A percentile compares a stretch with the other conserved stretches of the same genome.
phyloP scores from a whole-genome alignment of 1,284 basidiomycete species.

The Irpex rosettiformis region DNA sequence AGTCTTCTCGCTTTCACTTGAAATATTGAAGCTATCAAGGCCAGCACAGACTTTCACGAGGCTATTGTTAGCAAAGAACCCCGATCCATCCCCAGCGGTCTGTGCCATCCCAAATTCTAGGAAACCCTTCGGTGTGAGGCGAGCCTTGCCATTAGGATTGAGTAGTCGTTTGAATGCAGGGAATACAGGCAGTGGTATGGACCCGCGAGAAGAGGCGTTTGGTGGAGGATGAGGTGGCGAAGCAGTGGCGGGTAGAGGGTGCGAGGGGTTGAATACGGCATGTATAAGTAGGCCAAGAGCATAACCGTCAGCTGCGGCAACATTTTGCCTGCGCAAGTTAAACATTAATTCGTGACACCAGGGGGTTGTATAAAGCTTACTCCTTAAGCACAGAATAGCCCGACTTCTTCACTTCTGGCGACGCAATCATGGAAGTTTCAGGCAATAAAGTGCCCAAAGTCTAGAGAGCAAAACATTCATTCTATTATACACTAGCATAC shows the following conservation, averaged over 20 bases:
- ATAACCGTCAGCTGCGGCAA: conserved; percentile 79
- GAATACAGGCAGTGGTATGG: conserved; percentile 78
- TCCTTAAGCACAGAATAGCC: conserved; percentile 86
- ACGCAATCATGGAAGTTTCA: conserved; percentile 52
- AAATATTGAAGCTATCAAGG: conserved; percentile 85
- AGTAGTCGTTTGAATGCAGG: conserved; percentile 84
- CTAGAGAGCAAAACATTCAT: conserved; percentile 40
- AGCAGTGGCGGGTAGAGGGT: conserved; percentile 66
- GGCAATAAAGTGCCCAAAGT: conserved; percentile 69
- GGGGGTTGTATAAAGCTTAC: conserved; percentile 37
- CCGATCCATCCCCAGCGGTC: conserved; percentile 47
- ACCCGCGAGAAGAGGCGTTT: conserved; percentile 68
- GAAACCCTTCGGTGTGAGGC: conserved; percentile 76
- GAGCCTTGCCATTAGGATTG: conserved; percentile 81
- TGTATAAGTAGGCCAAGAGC: conserved; percentile 84
- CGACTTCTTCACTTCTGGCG: conserved; percentile 89
- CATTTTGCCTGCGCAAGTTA: conserved; percentile 56
- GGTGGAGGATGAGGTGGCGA: conserved; percentile 74
- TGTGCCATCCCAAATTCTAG: conserved; percentile 79
- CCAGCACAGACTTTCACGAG: conserved; percentile 85
- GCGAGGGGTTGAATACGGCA: conserved; percentile 79
- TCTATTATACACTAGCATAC: conserved; percentile 6
- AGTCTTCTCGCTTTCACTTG: conserved; percentile 80
- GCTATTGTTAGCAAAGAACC: conserved; percentile 85
- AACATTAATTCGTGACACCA: neutral